Conservation (phyloP, 2,329 filamentous ascomycete genomes). For the Trichoderma polysporum region DNA sequence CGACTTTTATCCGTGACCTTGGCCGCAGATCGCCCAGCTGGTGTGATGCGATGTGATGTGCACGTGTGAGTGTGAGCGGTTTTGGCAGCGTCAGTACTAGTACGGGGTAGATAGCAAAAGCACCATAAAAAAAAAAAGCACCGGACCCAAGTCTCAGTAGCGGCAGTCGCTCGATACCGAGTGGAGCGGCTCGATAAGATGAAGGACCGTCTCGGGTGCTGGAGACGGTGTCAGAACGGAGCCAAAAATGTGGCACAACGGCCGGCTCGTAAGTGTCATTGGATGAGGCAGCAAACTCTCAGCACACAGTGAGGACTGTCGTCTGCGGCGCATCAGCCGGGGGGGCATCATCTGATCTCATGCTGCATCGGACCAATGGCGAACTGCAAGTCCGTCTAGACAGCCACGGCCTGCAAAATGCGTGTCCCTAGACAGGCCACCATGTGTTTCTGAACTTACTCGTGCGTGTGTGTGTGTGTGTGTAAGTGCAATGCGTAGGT, state of each 20-base stretch:
- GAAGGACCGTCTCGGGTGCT: conserved; percentile 11
- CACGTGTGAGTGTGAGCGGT: conserved; percentile 12
- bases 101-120: not conserved
- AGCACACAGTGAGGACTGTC: conserved; percentile 1
- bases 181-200: conserved; percentile 12
- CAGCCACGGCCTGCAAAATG: not conserved
- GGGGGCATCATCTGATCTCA: conserved; percentile 14
- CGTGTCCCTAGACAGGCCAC: not conserved
- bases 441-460: not conserved
- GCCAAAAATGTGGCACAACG: not conserved
- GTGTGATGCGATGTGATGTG: not conserved
- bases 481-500: not conserved
- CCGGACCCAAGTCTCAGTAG: not conserved
- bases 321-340: not conserved
- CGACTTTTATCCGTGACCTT: not conserved
- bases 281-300: conserved; percentile 3
- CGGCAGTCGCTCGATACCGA: not conserved
- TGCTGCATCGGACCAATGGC: not conserved
- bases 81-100: not conserved
- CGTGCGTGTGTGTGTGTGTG: not conserved
- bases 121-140: not conserved
- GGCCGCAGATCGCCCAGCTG: conserved; percentile 9
- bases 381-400: not conserved
- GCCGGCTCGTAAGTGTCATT: not conserved
- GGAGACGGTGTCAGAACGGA: conserved; percentile 17